A percentile compares a stretch with the other conserved stretches of the same genome.
Evolutionary conservation across 169 alveolate genomes (phyloP).

Genomic region (Amoebophrya sp.): DNA sequence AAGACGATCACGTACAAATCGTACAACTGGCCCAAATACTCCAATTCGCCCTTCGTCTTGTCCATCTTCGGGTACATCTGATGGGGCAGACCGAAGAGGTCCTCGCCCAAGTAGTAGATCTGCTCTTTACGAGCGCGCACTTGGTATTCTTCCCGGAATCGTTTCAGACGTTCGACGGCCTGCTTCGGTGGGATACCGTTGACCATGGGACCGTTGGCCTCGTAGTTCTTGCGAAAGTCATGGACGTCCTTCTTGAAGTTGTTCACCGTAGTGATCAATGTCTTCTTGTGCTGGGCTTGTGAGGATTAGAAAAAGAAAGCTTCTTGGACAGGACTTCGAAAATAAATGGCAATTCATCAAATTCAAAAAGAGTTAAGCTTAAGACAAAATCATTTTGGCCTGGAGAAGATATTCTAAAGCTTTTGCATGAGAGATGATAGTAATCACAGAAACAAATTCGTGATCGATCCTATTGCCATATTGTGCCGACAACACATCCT

Average conservation of each 20-base stretch:
- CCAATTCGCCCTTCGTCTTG: constrained; percentile 82
- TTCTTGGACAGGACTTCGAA: too few species aligned
- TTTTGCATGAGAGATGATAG: too few species aligned
- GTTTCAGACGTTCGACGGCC: constrained; percentile 73
- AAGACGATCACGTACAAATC: constrained; percentile 64
- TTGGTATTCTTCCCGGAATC: constrained; percentile 70
- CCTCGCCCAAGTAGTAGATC: constrained; percentile 81
- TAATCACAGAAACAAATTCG: too few species aligned
- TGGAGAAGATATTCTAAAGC: too few species aligned
- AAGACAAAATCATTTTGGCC: too few species aligned
- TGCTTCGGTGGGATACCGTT: constrained; percentile 66
- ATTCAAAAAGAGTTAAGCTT: too few species aligned
- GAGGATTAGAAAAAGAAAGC: too few species aligned
- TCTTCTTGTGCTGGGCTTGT: constrained; percentile 45
- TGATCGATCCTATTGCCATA: constrained; percentile 69
- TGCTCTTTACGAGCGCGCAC: constrained; percentile 66
- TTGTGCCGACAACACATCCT: constrained; percentile 67
- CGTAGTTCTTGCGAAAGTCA: constrained; percentile 80
- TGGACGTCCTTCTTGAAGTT: constrained; percentile 70
- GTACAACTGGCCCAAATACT: constrained; percentile 81
- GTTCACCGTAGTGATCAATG: constrained; percentile 73
- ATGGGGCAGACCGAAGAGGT: constrained; percentile 86
- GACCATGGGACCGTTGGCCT: constrained; percentile 86
- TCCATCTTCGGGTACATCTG: constrained; percentile 85
- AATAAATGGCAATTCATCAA: too few species aligned